A percentile compares a stretch with the other conserved stretches of the same genome.
phyloP scores from a whole-genome alignment of 495 filamentous ascomycete genomes.

The Massariosphaeria phaeospora region DNA sequence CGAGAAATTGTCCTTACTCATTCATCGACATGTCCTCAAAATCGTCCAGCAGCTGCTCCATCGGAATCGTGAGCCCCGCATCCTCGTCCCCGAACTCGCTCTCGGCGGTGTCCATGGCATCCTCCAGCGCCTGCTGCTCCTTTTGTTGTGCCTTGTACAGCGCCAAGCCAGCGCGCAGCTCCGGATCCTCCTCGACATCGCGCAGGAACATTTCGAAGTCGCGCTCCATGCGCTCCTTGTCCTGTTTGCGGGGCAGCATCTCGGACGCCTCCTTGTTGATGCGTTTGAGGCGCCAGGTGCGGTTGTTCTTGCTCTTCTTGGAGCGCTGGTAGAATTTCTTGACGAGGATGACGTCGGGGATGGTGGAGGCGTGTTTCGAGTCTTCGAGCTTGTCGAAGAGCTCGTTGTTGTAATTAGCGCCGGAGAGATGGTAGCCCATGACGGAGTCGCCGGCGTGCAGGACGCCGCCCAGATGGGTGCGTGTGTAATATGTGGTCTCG shows the following conservation, averaged over 20 bases:
- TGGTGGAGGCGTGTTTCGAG: constrained; percentile 63
- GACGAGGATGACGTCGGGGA: constrained; percentile 90
- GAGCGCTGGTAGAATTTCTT: constrained; percentile 91
- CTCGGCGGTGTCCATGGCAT: constrained; percentile 58
- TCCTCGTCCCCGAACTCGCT: constrained; percentile 32
- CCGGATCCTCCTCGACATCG: constrained; percentile 92
- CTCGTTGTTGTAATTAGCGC: constrained; percentile 85
- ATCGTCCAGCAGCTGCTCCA: constrained; percentile 45
- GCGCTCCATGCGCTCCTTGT: constrained; percentile 75
- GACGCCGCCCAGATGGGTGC: constrained; percentile 84
- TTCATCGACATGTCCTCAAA: constrained; percentile 42
- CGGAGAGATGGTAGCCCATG: constrained; percentile 82
- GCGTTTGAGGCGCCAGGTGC: constrained; percentile 89
- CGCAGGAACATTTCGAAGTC: constrained; percentile 97
- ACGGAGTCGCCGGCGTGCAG: constrained; percentile 87
- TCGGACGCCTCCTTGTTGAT: constrained; percentile 86
- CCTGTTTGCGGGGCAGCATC: constrained; percentile 68
- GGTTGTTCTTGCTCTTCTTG: constrained; percentile 71
- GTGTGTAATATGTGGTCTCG: constrained; percentile 74
- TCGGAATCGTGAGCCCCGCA: constrained; percentile 41
- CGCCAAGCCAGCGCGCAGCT: constrained; percentile 74
- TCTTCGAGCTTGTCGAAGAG: constrained; percentile 73
- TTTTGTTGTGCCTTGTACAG: constrained; percentile 72
- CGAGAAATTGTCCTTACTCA: constrained; percentile 8
- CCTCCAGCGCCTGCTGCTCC: constrained; percentile 46